Conservation (phyloP, 2,329 filamentous ascomycete species). For the Botrytis deweyae region DNA sequence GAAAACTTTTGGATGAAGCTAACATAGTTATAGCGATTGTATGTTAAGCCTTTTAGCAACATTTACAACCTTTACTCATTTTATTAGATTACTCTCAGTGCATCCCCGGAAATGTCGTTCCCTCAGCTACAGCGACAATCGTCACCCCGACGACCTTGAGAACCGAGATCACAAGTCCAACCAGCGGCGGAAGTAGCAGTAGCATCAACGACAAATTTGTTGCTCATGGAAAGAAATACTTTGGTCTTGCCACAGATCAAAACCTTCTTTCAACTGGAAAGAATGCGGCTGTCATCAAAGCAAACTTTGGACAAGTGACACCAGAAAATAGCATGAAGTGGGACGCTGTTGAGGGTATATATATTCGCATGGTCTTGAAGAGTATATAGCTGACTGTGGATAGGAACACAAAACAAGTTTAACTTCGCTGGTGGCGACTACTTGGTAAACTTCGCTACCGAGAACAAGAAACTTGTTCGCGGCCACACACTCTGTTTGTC, state of each 20-base stretch:
- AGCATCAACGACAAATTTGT: conserved; percentile 58
- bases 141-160: conserved; percentile 17
- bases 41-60: not conserved
- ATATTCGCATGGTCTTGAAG: not conserved
- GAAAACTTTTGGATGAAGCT: not conserved
- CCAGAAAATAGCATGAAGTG: conserved; percentile 72
- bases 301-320: conserved; percentile 63
- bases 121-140: conserved; percentile 18
- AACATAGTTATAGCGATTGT: conserved; percentile 7
- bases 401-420: conserved; percentile 49
- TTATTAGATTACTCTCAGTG: conserved; percentile 33
- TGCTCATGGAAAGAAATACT: conserved; percentile 64
- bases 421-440: conserved; percentile 57
- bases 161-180: conserved; percentile 7
- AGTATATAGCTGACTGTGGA: not conserved
- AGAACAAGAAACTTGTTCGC: conserved; percentile 58
- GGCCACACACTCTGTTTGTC: conserved; percentile 63
- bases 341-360: conserved; percentile 51
- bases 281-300: conserved; percentile 55
- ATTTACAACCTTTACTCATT: not conserved
- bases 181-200: conserved; percentile 42
- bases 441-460: conserved; percentile 56
- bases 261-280: conserved; percentile 49
- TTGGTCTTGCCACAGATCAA: conserved; percentile 58
- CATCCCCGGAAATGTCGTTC: conserved; percentile 23